These are phyloP conservation scores for Phytophthora cactorum DNA, from an alignment of 352 stramenopile genomes.

Conservation along the genomic window DNA sequence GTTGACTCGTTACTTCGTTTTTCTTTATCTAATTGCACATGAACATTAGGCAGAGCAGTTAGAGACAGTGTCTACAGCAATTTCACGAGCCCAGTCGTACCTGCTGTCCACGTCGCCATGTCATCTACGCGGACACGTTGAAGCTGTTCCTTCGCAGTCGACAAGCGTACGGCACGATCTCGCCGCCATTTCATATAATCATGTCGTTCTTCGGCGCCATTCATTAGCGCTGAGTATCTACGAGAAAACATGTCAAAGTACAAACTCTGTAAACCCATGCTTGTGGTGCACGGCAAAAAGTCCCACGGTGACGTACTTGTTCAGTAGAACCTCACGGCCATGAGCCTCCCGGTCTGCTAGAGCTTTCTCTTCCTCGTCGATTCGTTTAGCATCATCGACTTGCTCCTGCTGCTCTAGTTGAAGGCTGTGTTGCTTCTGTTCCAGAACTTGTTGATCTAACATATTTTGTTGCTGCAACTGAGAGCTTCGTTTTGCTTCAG, in stretches of 20 bases:
- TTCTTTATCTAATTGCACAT: conserved; percentile 12
- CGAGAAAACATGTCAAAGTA: conserved; percentile 6
- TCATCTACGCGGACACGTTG: conserved; percentile 37
- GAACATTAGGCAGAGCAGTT: conserved; percentile 3
- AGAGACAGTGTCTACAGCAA: conserved; percentile 1
- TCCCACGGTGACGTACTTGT: conserved; percentile 24
- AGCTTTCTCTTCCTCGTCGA: conserved; percentile 9
- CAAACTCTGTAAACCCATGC: conserved; percentile 1
- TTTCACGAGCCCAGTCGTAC: conserved; percentile 21
- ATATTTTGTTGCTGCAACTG: conserved; percentile 31
- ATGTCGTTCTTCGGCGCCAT: conserved; percentile 44
- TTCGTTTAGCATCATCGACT: conserved; percentile 12
- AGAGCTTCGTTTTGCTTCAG: conserved; percentile 21
- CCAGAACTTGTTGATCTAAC: conserved; percentile 38
- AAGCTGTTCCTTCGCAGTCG: conserved; percentile 42
- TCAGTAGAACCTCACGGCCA: conserved; percentile 15
- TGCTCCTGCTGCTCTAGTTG: conserved; percentile 12
- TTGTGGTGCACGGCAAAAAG: not conserved
- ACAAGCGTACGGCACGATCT: conserved; percentile 51
- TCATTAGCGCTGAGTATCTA: conserved; percentile 50
- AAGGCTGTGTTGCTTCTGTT: conserved; percentile 22
- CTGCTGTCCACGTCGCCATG: conserved; percentile 34
- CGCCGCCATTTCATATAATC: conserved; percentile 67
- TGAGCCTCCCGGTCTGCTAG: conserved; percentile 18
- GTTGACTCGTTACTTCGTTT: conserved; percentile 4